phyloP scores from a whole-genome alignment of 169 alveolate species.

The Ichthyophthirius multifiliis region DNA sequence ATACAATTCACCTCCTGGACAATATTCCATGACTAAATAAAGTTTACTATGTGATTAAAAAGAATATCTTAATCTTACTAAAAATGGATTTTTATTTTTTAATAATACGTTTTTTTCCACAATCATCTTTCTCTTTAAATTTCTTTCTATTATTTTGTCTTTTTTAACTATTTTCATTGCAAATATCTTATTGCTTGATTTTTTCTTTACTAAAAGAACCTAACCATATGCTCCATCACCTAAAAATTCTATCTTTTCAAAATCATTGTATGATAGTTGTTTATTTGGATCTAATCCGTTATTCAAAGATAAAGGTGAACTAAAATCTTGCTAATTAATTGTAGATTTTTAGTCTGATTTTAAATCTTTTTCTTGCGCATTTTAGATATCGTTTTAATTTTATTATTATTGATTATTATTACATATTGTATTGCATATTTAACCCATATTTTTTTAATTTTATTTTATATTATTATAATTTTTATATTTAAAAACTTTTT shows the following conservation, averaged over 20 bases:
- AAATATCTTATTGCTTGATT: constrained; percentile 22
- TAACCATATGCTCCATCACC: constrained; percentile 50
- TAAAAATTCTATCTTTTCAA: not conserved
- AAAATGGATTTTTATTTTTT: constrained; percentile 39
- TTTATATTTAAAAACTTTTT: no score
- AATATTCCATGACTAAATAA: constrained; percentile 46
- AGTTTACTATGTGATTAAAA: constrained; percentile 43
- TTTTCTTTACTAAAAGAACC: constrained; percentile 43
- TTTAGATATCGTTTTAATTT: no score
- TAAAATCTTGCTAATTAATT: no score
- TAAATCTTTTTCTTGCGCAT: no score
- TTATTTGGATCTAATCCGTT: no score
- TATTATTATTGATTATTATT: no score
- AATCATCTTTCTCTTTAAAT: constrained; percentile 21
- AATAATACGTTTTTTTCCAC: constrained; percentile 35
- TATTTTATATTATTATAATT: no score
- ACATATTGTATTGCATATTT: no score
- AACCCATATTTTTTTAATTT: no score
- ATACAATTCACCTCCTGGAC: constrained; percentile 50
- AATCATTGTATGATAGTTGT: no score
- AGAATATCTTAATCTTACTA: constrained; percentile 39
- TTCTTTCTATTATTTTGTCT: constrained; percentile 18
- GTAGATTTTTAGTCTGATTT: no score
- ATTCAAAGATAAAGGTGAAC: no score
- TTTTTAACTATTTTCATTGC: constrained; percentile 62